A percentile compares a stretch with the other conserved stretches of the same genome.
Evolutionary conservation across 495 filamentous ascomycete genomes (phyloP).

Genomic region (Aspergillus ostianus): DNA sequence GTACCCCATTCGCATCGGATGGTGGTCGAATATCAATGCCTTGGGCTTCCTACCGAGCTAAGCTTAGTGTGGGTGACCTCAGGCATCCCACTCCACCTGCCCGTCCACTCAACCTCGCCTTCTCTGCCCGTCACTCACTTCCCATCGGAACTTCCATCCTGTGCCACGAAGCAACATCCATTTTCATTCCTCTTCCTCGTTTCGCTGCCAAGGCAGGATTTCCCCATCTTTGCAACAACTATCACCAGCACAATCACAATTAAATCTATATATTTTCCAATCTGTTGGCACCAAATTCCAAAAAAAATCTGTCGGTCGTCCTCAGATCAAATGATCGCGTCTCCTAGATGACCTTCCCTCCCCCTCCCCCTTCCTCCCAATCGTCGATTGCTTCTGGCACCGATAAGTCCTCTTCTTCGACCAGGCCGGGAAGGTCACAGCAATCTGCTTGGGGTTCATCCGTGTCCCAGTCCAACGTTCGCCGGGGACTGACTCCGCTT

Average conservation of each 20-base stretch:
- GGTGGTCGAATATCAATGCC: background rate
- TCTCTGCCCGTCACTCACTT: conserved; percentile 17
- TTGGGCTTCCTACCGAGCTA: background rate
- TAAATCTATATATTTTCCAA: conserved; percentile 12
- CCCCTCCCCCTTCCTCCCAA: conserved; percentile 59
- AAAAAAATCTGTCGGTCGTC: conserved; percentile 44
- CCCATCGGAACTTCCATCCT: conserved; percentile 28
- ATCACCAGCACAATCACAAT: conserved; percentile 6
- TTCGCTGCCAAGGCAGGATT: conserved; percentile 18
- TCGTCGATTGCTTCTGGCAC: conserved; percentile 61
- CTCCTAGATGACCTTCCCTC: conserved; percentile 66
- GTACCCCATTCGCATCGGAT: background rate
- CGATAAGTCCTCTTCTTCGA: conserved; percentile 55
- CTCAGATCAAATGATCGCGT: conserved; percentile 57
- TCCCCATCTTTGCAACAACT: conserved; percentile 4
- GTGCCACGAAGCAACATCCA: conserved; percentile 31
- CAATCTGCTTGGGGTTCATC: conserved; percentile 62
- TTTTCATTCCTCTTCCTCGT: conserved; percentile 21
- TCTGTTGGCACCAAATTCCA: conserved; percentile 27
- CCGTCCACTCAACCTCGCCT: conserved; percentile 26
- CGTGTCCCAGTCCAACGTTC: conserved; percentile 55
- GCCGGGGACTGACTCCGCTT: conserved; percentile 62
- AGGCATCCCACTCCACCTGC: conserved; percentile 20
- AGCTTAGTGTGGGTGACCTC: conserved; percentile 17
- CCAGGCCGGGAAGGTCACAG: conserved; percentile 53